Evolutionary conservation across 2,329 filamentous ascomycete genomes (phyloP), one percentile per base, ranked within the genome.

Genomic region (Amauroascus niger): DNA sequence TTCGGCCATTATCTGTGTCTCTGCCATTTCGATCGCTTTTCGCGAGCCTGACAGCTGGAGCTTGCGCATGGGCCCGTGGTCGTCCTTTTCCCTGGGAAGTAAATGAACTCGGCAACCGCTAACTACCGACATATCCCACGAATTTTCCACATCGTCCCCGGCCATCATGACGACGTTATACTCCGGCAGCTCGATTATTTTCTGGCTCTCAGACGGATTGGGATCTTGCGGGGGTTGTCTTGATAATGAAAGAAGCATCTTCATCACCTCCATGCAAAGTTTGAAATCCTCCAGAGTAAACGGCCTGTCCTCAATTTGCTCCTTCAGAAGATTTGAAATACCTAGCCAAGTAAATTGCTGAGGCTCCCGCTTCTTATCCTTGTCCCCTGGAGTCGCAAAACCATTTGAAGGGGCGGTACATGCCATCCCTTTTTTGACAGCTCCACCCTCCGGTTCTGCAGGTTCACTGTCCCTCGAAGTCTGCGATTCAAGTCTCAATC

Each of bases 91-190:
- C 28, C 45, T 48, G 6, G 49, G 52, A 26, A 69, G 52, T 9
- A 71, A 63, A 49, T 69, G 69, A n/a, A 72, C 64, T 33, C 63
- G 63, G 45, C 69, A 71, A 22, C 69, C 70, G 52, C 69, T 67
- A 13, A 60, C 64, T 14, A 70, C 52, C 8, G 58, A 55, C 6
- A 67, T 58, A 53, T 64, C 64, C 64, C 65, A 71, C 6, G 71
- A 62, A 54, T 72, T 73, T 55, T 73, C 70, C 33, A 57, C 55
- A 53, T 61, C 59, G 2, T 63, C 58, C 5, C 70, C 70, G 13
- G 62, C 58, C 40, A 73, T 54, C 8, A 63, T 48, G 0, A 64
- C 66, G 24, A 71, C 58, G 0, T 65, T 68, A 49, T 67, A 64
- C 50, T 72, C 69, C 1, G 66, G 63, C 3, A 72, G 35, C 26